Evolutionary conservation across 306 rosid genomes (phyloP), one percentile per base, ranked within the genome.

Genomic region (Castanea mollissima): DNA sequence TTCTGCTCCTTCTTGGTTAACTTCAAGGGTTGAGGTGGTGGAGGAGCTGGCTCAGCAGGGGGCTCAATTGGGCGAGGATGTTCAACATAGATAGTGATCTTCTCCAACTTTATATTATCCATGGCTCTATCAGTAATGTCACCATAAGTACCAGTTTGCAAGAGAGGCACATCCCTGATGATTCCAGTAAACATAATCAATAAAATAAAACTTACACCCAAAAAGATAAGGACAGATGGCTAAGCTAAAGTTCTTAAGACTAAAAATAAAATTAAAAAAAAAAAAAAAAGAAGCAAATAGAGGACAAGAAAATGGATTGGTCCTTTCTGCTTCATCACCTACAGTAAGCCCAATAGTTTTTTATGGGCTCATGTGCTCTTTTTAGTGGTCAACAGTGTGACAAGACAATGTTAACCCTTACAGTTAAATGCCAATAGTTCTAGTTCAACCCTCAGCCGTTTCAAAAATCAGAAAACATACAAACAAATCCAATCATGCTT

Each of bases 31-130:
- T 94, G 97, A 78, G 97, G 99, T n/a, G 99, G 99, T 23, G 99
- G 99, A 32, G 97, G 97, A 74, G 95, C 90, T 68, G 97, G 92
- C 81, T 94, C 99, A n/a, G 83, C 91, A 71, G 99, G 99, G 44
- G 99, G 99, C 71, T 94, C 99, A 67, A 94, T 92, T 32, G 99
- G 97, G 32, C 96, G 92, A 78, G 99, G 99, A 83, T 94, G 99
- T 78, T 94, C 94, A 78, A 94, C 88, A 90, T 92, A 92, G 65
- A 94, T 76, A 1, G 87, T 92, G 74, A 94, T 76, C 81, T 85
- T 94, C 49, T 94, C 97, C 80, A 86, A 78, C 86, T 86, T 92
- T 52, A 94, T 89, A 78, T 88, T 89, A 14, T 79, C 85, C 2
- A 86, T 69, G 59, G 71, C 41, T 55, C 86, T 95, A 46, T 77